Evolutionary conservation across 2,329 filamentous ascomycete species (phyloP), one percentile per base, ranked within the genome.

Genomic region (Hansfordia pulvinata): DNA sequence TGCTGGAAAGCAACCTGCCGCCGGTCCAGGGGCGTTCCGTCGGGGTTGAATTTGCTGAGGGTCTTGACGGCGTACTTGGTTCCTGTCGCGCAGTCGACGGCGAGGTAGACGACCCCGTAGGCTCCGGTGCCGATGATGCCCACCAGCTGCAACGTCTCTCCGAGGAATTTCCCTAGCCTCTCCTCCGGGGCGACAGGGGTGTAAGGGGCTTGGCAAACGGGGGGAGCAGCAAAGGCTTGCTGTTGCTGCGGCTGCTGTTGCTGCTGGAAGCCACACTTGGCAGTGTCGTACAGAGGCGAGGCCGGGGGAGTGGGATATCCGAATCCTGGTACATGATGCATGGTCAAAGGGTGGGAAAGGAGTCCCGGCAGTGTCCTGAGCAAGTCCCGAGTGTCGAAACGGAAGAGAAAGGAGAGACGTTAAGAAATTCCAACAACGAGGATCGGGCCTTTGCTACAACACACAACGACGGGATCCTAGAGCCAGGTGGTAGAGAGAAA

Each of bases 21-120:
- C 42, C 71, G 65, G 57, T 96, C 86, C 61, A 96, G 63, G 19
- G 68, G 68, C 9, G 65, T 62, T 38, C 72, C 72, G 49, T 76
- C 69, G 38, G 65, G 46, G 53, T 88, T 90, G 54, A 77, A 68
- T 58, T 93, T 96, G 75, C 84, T 90, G 49, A 98, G 69, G 34
- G 86, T 88, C 66, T 98, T 98, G 48, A 98, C 88, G 37, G 90
- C 90, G 63, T 93, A 98, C 38, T 73, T 76, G 31, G 75, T 69
- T 49, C 79, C 71, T 40, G 76, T 88, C 50, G 77, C 76, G 49
- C 88, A 71, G 58, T 90, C 86, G 56, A 81, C 64, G 44, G 86
- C 86, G 38, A 76, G 74, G 60, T 96, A 96, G 15, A 98, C 90
- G 21, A 94, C 86, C 37, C 90, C 90, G 55, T 98, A 98, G 31